A percentile compares a stretch with the other conserved stretches of the same genome.
Evolutionary conservation across 23 red algal species (phyloP).

Genomic region (Gracilaria caudata): DNA sequence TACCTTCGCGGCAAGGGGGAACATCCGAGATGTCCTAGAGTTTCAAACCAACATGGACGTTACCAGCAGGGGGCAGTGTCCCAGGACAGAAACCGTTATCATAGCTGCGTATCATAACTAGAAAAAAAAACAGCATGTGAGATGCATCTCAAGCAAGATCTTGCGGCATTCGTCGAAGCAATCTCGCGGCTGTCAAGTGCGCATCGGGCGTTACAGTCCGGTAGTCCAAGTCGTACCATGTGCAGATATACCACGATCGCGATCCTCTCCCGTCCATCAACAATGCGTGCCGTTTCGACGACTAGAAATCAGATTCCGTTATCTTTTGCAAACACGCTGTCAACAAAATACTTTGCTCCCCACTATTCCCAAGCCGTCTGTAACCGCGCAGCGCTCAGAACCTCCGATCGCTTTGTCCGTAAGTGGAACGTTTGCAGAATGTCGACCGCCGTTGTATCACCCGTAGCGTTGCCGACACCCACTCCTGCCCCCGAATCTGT

Average conservation of each 20-base stretch:
- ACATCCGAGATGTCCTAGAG: too few species aligned
- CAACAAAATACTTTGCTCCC: not conserved
- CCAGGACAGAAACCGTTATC: too few species aligned
- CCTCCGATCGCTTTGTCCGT: not conserved
- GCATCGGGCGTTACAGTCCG: not conserved
- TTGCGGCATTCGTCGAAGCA: not conserved
- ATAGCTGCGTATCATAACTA: not conserved
- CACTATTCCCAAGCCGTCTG: not conserved
- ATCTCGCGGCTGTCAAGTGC: not conserved
- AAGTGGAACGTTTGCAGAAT: not conserved
- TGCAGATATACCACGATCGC: not conserved
- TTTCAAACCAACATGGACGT: too few species aligned
- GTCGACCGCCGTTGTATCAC: constrained; percentile 11
- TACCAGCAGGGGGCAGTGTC: too few species aligned
- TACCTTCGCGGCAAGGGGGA: too few species aligned
- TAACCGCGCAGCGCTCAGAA: not conserved
- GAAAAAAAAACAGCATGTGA: not conserved
- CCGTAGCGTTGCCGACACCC: constrained; percentile 7
- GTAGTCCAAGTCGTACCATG: not conserved
- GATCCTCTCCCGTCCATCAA: not conserved
- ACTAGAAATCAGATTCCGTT: not conserved
- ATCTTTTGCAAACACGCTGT: not conserved
- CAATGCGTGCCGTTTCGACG: not conserved
- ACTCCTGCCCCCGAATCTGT: constrained; percentile 40
- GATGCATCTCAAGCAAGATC: too few species aligned